phyloP scores from a whole-genome alignment of 2,329 filamentous ascomycete species.

The Colletotrichum australisinense region DNA sequence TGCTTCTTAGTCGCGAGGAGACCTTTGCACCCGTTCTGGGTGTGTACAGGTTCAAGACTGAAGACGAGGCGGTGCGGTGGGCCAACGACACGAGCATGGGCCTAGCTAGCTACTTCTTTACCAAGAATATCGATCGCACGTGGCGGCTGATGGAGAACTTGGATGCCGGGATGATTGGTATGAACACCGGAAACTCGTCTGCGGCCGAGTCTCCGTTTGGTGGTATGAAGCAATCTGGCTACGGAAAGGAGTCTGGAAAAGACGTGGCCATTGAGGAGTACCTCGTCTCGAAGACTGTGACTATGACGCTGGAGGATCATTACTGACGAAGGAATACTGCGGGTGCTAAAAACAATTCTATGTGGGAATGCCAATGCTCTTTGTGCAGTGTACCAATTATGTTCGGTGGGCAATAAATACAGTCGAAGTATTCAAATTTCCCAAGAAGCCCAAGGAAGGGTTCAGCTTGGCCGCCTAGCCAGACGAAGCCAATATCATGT shows the following conservation, averaged over 20 bases:
- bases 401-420: not conserved
- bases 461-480: no score
- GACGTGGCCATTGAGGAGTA: constrained; percentile 60
- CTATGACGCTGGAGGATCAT: constrained; percentile 53
- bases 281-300: constrained; percentile 58
- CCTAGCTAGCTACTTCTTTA: constrained; percentile 82
- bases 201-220: constrained; percentile 59
- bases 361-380: not conserved
- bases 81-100: constrained; percentile 78
- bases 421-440: not conserved
- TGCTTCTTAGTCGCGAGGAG: constrained; percentile 76
- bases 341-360: no score
- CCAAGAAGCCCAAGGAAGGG: not conserved
- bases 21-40: constrained; percentile 82
- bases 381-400: not conserved
- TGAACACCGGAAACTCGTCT: constrained; percentile 40
- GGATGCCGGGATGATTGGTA: constrained; percentile 74
- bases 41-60: constrained; percentile 76
- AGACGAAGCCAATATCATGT: not conserved
- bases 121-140: constrained; percentile 52
- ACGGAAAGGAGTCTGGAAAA: constrained; percentile 60
- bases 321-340: constrained; percentile 38
- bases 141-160: constrained; percentile 60
- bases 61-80: constrained; percentile 77
- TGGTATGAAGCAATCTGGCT: constrained; percentile 60